Evolutionary conservation across 2,329 filamentous ascomycete genomes (phyloP).

Genomic region (Nigrospora oryzae): DNA sequence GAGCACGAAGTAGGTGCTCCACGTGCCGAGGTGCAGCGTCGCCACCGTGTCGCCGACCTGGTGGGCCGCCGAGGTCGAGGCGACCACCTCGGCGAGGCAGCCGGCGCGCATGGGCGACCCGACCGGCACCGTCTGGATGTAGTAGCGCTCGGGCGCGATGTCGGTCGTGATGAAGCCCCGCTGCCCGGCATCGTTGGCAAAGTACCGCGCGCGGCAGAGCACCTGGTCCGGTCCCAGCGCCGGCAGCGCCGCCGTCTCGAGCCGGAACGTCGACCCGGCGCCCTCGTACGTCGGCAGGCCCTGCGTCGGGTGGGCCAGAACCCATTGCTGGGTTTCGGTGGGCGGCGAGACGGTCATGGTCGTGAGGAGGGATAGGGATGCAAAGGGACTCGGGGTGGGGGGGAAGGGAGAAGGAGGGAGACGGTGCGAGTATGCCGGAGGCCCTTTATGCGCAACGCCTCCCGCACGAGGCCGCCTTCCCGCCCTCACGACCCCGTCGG

Average conservation of each 20-base stretch:
- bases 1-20: conserved; percentile 16
- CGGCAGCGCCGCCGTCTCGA: conserved; percentile 14
- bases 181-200: conserved; percentile 20
- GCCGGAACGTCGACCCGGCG: conserved; percentile 17
- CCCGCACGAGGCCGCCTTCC: no score
- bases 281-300: conserved; percentile 15
- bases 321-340: conserved; percentile 18
- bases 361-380: no score
- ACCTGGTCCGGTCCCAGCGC: conserved; percentile 15
- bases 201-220: conserved; percentile 14
- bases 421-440: no score
- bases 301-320: conserved; percentile 15
- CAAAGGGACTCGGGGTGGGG: no score
- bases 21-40: conserved; percentile 15
- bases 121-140: conserved; percentile 14
- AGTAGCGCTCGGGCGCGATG: conserved; percentile 15
- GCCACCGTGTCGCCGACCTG: conserved; percentile 14
- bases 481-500: no score
- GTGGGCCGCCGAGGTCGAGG: conserved; percentile 11
- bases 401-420: no score
- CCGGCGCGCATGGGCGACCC: conserved; percentile 18
- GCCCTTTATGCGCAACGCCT: no score
- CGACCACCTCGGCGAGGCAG: conserved; percentile 17
- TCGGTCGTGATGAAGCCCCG: conserved; percentile 18
- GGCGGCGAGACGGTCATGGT: background rate